phyloP scores from a whole-genome alignment of 2,329 filamentous ascomycete genomes.

The Raffaelea deltoideospora region DNA sequence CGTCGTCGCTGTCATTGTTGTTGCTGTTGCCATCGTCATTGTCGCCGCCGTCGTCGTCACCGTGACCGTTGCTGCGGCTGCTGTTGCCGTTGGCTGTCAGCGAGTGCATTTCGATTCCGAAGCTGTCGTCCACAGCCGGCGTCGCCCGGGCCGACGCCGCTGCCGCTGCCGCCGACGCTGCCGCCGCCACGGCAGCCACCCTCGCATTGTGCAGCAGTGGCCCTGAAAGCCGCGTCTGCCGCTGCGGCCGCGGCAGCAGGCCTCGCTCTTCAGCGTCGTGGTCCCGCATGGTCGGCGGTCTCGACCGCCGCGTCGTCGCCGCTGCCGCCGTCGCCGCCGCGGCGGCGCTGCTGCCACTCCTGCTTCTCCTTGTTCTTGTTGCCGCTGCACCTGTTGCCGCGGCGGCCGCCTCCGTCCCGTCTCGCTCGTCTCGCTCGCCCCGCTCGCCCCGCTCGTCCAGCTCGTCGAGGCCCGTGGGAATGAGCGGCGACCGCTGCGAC shows the following conservation, averaged over 20 bases:
- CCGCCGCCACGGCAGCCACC: too few relatives aligned
- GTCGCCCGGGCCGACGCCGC: conserved; percentile 16
- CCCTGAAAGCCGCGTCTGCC: too few relatives aligned
- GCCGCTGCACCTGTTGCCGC: not conserved
- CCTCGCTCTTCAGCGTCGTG: conserved; percentile 43
- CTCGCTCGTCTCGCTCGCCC: too few relatives aligned
- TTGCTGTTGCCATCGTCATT: conserved; percentile 1
- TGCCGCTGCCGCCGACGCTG: too few relatives aligned
- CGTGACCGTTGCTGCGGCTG: conserved; percentile 1
- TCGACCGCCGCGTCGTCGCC: conserved; percentile 20
- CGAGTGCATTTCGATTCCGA: conserved; percentile 29
- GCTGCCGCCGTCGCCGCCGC: conserved; percentile 13
- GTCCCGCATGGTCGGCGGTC: too few relatives aligned
- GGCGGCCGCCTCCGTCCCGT: too few relatives aligned
- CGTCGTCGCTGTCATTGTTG: not conserved
- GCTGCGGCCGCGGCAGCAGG: conserved; percentile 24
- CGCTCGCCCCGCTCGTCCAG: too few relatives aligned
- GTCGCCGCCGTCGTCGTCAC: conserved; percentile 12
- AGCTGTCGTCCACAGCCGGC: conserved; percentile 19
- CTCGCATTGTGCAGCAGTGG: too few relatives aligned
- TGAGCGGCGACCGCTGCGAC: not conserved
- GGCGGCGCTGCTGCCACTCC: conserved; percentile 1
- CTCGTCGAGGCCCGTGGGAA: too few relatives aligned
- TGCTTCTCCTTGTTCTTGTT: conserved; percentile 1
- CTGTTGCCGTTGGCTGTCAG: conserved; percentile 13